Evolutionary conservation across 2,329 filamentous ascomycete species (phyloP).

Genomic region (Fusarium oxysporum): DNA sequence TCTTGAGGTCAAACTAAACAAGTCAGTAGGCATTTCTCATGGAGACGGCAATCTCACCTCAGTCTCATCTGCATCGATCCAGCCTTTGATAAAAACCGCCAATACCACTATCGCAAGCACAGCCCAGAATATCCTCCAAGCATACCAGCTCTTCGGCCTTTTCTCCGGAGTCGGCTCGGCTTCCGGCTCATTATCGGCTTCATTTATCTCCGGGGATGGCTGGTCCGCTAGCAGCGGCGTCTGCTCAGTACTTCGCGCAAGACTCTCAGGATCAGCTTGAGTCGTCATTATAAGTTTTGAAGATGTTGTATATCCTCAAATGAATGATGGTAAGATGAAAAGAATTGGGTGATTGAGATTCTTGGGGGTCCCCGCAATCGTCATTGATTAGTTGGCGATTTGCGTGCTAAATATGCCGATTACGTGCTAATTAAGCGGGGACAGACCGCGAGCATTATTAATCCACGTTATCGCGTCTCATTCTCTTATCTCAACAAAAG

Average conservation of each 20-base stretch:
- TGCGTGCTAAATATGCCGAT: background rate
- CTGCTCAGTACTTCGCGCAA: background rate
- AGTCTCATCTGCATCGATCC: slow-evolving; percentile 27
- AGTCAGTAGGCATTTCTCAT: too few relatives aligned
- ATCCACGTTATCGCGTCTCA: slow-evolving; percentile 1
- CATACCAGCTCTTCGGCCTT: slow-evolving; percentile 15
- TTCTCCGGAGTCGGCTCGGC: background rate
- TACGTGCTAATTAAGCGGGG: slow-evolving; percentile 11
- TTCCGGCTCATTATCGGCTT: background rate
- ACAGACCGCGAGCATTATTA: slow-evolving; percentile 13
- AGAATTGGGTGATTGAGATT: background rate
- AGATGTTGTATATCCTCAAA: background rate
- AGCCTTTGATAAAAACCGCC: slow-evolving; percentile 16
- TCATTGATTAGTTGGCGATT: slow-evolving; percentile 14
- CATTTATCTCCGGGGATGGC: background rate
- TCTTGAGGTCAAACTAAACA: slow-evolving; percentile 56
- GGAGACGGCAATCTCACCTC: slow-evolving; percentile 3
- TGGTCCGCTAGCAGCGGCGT: slow-evolving; percentile 9
- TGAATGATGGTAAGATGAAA: background rate
- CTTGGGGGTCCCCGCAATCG: background rate
- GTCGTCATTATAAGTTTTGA: background rate
- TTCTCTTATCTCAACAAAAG: background rate
- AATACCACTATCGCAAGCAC: background rate
- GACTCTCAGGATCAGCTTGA: background rate
- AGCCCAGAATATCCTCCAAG: slow-evolving; percentile 19